Evolutionary conservation across 768 basidiomycete species (phyloP), one percentile per base, ranked within the genome.

Genomic region (Gyrodon lividus): DNA sequence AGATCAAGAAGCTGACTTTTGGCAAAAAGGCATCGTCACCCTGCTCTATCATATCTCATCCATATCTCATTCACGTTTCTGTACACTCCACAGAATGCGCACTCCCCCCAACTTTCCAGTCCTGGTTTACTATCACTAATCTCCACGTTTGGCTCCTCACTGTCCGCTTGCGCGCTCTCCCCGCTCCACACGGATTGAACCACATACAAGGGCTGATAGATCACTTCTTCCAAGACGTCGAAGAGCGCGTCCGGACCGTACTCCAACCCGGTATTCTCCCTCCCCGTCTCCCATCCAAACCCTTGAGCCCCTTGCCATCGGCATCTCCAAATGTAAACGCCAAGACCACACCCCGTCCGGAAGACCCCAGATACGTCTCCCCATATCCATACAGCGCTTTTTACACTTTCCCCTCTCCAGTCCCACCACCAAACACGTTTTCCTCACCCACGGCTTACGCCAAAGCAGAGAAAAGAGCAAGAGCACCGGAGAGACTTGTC

Each of bases 61-160:
- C 23, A 2, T 40, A 44, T 46, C 26, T 54, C 16, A 2, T 30
- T 52, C 46, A 38, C 46, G 24, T 49, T 30, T 48, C 47, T 37
- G 17, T 16, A 2, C 17, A 5, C 19, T 0, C 60, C 13, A 4
- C 37, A 97, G 95, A 82, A 53, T 96, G 90, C 62, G 77, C 77
- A 52, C 77, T 98, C 6, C 93, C 95, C 9, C 87, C 87, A 12
- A 97, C 96, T 0, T 97, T 96, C 70, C 95, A 98, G 63, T 91
- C 96, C 14, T 98, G 94, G 90, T 98, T 98, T 72, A 91, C 90
- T 4, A 73, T 97, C 45, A 92, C 92, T 24, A 93, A 95, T 57
- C 77, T 98, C 24, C 93, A 98, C 70, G 75, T 98, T 43, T 95
- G 94, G 88, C 76, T 98, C 58, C 82, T 95, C 44, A 87, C 87